phyloP scores from a whole-genome alignment of 768 basidiomycete species.

The Agaricus blazei region DNA sequence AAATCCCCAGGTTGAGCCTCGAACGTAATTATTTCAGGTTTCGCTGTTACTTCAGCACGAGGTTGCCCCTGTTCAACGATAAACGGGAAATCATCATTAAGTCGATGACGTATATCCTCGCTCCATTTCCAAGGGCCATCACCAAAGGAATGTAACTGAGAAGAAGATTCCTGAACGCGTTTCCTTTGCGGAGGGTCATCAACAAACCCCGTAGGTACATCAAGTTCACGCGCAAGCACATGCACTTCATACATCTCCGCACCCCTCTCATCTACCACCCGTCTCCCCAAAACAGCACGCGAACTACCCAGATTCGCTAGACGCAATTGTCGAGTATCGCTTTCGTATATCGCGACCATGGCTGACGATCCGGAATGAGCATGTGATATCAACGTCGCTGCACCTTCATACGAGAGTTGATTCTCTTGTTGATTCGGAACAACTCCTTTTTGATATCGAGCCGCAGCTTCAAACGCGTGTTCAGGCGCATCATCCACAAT shows the following conservation, averaged over 20 bases:
- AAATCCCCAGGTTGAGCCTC: conserved; percentile 46
- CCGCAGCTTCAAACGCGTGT: conserved; percentile 15
- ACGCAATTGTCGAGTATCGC: conserved; percentile 29
- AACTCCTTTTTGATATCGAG: conserved; percentile 6
- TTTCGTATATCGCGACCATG: conserved; percentile 40
- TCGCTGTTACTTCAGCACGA: conserved; percentile 21
- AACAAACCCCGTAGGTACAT: conserved; percentile 12
- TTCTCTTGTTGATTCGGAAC: background rate
- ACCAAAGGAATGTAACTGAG: conserved; percentile 34
- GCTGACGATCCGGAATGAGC: conserved; percentile 40
- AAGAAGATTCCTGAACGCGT: background rate
- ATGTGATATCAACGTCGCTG: conserved; percentile 23
- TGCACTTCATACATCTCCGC: conserved; percentile 31
- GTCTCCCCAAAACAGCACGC: conserved; percentile 44
- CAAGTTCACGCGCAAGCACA: conserved; percentile 37
- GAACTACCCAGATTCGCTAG: conserved; percentile 43
- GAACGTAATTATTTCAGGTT: conserved; percentile 43
- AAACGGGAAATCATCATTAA: conserved; percentile 25
- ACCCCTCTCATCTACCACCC: conserved; percentile 18
- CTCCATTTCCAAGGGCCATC: conserved; percentile 43
- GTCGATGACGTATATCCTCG: conserved; percentile 26
- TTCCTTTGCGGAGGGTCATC: background rate
- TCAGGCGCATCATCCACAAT: conserved; percentile 30
- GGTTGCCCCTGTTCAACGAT: background rate
- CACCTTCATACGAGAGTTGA: conserved; percentile 20